Evolutionary conservation across 1,284 basidiomycete species (phyloP), one percentile per base, ranked within the genome.

Genomic region (Rhodotorula sp.): DNA sequence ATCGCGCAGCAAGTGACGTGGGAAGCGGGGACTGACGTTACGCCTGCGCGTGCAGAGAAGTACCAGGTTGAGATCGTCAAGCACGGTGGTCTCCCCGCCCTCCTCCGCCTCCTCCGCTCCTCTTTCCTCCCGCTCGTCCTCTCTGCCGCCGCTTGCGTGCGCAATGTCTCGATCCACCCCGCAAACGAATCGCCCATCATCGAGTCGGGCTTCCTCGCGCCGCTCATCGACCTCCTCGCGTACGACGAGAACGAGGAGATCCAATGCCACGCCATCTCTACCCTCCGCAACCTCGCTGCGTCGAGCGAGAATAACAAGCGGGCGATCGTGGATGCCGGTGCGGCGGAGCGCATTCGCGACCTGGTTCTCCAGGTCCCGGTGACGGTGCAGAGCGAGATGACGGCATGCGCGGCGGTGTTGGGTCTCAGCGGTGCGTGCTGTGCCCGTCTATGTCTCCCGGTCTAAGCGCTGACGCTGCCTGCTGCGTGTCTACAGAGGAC

Each of bases 231-330:
- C 80, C 87, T 99, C 52, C 85, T 99, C 53, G 93, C 93, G 9
- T 99, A 99, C 85, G 97, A 87, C 82, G 97, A 99, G 82, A 99
- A 99, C 81, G 97, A 99, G 83, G 97, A 99, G 83, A 94, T 99
- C 48, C 96, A 62, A 52, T 99, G 97, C 80, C 97, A 99, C 80
- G 97, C 97, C n/a, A 99, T 99, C 77, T 97, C 93, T 44, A 99
- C 97, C 0, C 85, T 99, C 66, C 88, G 97, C 49, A 99, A 99
- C 81, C 86, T 99, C 19, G 97, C 97, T 1, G 97, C 97, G 0
- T 95, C 92, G 80, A 94, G 91, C 57, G 96, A 99, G 85, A 93
- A 95, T 85, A 99, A 99, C 85, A 99, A 99, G 85, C 88, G 92
- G 41, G 94, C 95, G 12, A 99, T 99, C 70, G 95, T 99, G 66